These are phyloP conservation scores for Kandelia obovata DNA, from an alignment of 345 rosid species.

Conservation along the genomic window DNA sequence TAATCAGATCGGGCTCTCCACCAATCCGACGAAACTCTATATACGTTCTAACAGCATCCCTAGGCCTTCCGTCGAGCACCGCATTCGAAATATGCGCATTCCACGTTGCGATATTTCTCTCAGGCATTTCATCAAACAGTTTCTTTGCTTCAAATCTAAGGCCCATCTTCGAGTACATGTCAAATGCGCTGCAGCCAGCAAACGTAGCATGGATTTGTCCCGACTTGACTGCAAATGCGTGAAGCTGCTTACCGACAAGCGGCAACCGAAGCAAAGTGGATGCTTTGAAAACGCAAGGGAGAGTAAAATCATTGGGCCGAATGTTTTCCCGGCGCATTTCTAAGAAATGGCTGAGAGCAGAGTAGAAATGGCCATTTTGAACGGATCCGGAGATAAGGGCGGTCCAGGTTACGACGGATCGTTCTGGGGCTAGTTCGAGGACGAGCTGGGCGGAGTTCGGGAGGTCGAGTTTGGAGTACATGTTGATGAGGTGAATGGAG, in stretches of 20 bases:
- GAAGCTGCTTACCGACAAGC: constrained; percentile 50
- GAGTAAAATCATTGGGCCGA: constrained; percentile 69
- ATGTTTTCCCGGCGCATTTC: constrained; percentile 55
- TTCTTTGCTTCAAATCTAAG: constrained; percentile 49
- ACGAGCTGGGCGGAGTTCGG: constrained; percentile 50
- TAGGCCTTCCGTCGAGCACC: constrained; percentile 48
- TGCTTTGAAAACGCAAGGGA: constrained; percentile 81
- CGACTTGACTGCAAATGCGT: constrained; percentile 54
- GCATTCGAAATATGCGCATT: constrained; percentile 72
- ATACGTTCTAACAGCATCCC: constrained; percentile 47
- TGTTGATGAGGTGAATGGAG: constrained; percentile 56
- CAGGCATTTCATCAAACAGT: constrained; percentile 83
- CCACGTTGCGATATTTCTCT: constrained; percentile 57
- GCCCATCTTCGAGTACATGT: constrained; percentile 63
- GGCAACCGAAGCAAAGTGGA: constrained; percentile 45
- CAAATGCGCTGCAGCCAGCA: constrained; percentile 77
- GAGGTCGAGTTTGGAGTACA: constrained; percentile 76
- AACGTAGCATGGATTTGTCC: constrained; percentile 52
- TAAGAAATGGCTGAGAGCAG: constrained; percentile 46
- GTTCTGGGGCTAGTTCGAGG: constrained; percentile 54
- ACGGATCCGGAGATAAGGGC: constrained; percentile 67
- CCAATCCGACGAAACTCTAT: constrained; percentile 49
- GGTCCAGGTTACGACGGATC: constrained; percentile 83
- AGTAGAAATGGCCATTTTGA: constrained; percentile 54
- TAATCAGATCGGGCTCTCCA: constrained; percentile 63